These are phyloP conservation scores for Micractinium sp. DNA, from an alignment of 139 green algal genomes.

Conservation along the genomic window DNA sequence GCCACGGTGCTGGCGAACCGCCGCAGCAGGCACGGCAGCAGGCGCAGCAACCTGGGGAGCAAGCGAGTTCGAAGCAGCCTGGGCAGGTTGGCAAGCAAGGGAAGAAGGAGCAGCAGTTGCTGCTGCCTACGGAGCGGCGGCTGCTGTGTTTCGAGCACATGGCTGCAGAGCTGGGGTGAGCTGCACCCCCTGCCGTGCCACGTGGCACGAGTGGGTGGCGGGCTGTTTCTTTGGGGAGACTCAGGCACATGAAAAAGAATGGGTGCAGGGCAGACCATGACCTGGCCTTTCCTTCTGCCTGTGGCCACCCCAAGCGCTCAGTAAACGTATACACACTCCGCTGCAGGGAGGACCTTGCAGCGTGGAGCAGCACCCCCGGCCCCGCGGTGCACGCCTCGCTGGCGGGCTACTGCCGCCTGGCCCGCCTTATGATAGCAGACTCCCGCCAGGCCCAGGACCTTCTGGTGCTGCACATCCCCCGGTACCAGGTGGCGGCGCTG, in stretches of 20 bases:
- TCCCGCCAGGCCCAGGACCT: not conserved
- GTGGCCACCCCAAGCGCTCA: too few relatives aligned
- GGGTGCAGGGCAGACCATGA: too few relatives aligned
- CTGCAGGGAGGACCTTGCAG: not conserved
- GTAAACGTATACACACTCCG: not conserved
- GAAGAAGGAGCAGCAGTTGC: not conserved
- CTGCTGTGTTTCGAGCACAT: not conserved
- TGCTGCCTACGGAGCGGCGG: not conserved
- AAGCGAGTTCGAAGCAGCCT: too few relatives aligned
- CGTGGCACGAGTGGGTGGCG: too few relatives aligned
- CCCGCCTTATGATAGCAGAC: not conserved
- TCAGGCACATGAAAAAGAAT: too few relatives aligned
- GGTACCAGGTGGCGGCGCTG: not conserved
- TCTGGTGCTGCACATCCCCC: not conserved
- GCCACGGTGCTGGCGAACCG: too few relatives aligned
- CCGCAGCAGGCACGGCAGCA: too few relatives aligned
- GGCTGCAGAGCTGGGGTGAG: not conserved
- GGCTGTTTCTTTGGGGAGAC: too few relatives aligned
- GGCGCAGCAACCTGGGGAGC: too few relatives aligned
- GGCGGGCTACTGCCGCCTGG: conserved; percentile 8
- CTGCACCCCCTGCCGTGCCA: too few relatives aligned
- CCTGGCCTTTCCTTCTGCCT: too few relatives aligned
- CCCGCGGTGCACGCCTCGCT: not conserved
- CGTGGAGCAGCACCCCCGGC: not conserved
- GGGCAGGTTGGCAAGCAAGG: too few relatives aligned